Evolutionary conservation across 495 filamentous ascomycete species (phyloP).

Genomic region (Penicilliopsis zonata): DNA sequence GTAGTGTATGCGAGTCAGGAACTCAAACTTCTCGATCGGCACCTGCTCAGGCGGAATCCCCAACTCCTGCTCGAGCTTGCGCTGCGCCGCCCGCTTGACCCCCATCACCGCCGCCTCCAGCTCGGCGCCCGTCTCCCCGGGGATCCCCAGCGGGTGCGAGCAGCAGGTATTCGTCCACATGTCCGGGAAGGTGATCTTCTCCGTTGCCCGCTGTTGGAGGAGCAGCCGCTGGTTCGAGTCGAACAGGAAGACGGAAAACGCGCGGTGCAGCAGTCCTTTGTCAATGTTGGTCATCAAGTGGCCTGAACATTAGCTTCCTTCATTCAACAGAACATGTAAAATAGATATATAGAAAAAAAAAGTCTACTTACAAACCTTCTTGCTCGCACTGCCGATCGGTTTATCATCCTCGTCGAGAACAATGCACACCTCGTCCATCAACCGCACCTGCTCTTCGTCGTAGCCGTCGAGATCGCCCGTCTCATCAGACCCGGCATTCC

Average conservation of each 20-base stretch:
- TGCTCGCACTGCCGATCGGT: conserved; percentile 93
- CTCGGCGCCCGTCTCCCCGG: conserved; percentile 79
- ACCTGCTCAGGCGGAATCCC: conserved; percentile 86
- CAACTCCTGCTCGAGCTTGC: conserved; percentile 89
- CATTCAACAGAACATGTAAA: background rate
- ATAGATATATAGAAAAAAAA: background rate
- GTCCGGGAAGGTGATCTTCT: conserved; percentile 98
- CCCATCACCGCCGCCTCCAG: conserved; percentile 69
- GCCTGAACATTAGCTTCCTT: conserved; percentile 38
- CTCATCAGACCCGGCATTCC: conserved; percentile 15
- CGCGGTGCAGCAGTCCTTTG: conserved; percentile 86
- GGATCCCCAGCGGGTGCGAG: conserved; percentile 88
- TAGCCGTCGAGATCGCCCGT: conserved; percentile 59
- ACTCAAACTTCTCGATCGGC: conserved; percentile 83
- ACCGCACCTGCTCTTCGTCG: conserved; percentile 91
- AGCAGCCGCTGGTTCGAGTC: conserved; percentile 78
- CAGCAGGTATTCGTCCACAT: conserved; percentile 99
- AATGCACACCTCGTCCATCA: conserved; percentile 99
- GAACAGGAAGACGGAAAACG: conserved; percentile 97
- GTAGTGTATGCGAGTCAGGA: conserved; percentile 96
- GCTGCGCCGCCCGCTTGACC: conserved; percentile 79
- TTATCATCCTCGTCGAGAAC: conserved; percentile 84
- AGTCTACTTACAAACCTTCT: conserved; percentile 76
- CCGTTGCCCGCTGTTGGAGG: conserved; percentile 86
- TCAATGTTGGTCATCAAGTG: conserved; percentile 98